Conservation (phyloP, 202 grass and related monocot genomes). For the Carex arenaria region DNA sequence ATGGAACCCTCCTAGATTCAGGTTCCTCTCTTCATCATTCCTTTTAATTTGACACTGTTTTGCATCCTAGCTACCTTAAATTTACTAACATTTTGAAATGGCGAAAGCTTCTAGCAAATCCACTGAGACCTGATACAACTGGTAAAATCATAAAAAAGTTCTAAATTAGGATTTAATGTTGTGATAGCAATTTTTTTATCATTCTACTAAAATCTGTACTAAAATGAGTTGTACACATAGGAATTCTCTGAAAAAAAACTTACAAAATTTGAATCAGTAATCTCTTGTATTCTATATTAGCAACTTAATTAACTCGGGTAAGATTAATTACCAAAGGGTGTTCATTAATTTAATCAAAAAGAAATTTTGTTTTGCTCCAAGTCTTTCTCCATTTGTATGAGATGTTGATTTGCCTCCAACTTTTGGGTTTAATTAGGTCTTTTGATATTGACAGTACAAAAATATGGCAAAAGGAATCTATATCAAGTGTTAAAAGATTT, state of each 20-base stretch:
- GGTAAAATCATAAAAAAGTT: too few species aligned
- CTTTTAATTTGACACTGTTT: background rate
- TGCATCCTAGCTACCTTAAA: background rate
- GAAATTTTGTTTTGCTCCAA: background rate
- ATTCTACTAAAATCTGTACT: too few species aligned
- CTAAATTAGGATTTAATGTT: too few species aligned
- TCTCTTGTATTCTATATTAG: background rate
- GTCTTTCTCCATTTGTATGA: background rate
- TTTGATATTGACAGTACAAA: background rate
- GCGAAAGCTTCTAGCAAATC: background rate
- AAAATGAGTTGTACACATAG: too few species aligned
- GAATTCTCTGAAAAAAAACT: too few species aligned
- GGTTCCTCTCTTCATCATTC: constrained; percentile 15
- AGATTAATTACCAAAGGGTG: background rate
- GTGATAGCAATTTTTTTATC: too few species aligned
- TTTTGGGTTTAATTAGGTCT: background rate
- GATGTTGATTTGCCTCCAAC: background rate
- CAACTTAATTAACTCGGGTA: background rate
- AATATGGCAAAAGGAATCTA: background rate
- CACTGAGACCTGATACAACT: too few species aligned
- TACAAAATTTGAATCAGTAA: background rate
- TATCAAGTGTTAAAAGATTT: background rate
- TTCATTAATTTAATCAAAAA: background rate
- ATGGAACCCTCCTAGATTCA: constrained; percentile 69
- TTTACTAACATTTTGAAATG: background rate